Evolutionary conservation across 2,329 filamentous ascomycete genomes (phyloP).

Genomic region (Chaetomium olivaceum): DNA sequence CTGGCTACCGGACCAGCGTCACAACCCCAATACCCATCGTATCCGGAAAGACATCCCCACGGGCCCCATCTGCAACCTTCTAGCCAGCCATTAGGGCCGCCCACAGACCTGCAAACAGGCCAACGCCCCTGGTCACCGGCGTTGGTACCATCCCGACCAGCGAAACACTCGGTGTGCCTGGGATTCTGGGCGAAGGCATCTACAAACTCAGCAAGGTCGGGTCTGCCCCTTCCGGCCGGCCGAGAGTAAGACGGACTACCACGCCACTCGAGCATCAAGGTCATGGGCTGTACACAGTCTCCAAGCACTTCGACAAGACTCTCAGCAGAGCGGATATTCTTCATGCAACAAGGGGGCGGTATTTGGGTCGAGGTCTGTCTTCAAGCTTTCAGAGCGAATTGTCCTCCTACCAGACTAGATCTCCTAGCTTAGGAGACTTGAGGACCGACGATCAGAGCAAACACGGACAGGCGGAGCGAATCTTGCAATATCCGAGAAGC

Average conservation of each 20-base stretch:
- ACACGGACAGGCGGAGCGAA: neutral
- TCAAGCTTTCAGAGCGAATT: neutral
- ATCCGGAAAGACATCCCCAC: neutral
- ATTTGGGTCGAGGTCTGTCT: neutral
- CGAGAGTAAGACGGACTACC: conserved; percentile 17
- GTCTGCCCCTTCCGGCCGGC: conserved; percentile 16
- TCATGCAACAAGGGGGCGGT: neutral
- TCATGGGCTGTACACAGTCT: conserved; percentile 18
- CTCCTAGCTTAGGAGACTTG: neutral
- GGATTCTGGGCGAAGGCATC: conserved; percentile 28
- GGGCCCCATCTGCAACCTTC: neutral
- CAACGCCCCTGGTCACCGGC: conserved; percentile 21
- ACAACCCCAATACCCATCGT: neutral
- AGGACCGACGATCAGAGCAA: neutral
- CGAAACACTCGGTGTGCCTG: conserved; percentile 27
- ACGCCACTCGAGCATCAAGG: conserved; percentile 8
- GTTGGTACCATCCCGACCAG: conserved; percentile 19
- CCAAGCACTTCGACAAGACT: conserved; percentile 26
- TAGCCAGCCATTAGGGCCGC: conserved; percentile 21
- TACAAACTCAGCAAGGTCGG: conserved; percentile 32
- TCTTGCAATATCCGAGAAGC: neutral
- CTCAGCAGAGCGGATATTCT: conserved; percentile 18
- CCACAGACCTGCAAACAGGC: neutral
- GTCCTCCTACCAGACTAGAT: neutral
- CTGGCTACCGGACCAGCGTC: neutral